Conservation (phyloP, 352 stramenopile genomes). For the Phytophthora cactorum region DNA sequence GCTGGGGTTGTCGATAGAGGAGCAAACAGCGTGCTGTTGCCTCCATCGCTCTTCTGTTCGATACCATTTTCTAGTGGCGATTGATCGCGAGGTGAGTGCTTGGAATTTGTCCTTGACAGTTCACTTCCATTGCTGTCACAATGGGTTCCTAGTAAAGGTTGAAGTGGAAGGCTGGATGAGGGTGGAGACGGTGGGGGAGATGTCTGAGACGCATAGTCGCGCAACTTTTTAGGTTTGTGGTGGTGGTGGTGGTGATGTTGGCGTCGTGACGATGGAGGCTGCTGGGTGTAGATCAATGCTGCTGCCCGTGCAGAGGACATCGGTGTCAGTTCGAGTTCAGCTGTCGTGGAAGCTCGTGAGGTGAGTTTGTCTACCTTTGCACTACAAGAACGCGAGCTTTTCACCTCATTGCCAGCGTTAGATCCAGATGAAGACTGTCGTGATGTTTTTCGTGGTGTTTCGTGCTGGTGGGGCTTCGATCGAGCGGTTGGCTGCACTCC, state of each 20-base stretch:
- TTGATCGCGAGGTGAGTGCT: conserved; percentile 16
- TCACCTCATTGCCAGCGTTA: background rate
- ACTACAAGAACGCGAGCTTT: conserved; percentile 15
- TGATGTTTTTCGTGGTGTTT: conserved; percentile 7
- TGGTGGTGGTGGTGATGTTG: conserved; percentile 25
- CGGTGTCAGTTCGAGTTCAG: conserved; percentile 25
- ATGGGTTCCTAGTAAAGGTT: background rate
- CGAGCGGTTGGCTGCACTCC: conserved; percentile 8
- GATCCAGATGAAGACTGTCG: conserved; percentile 1
- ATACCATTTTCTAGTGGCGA: conserved; percentile 3
- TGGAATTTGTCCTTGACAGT: conserved; percentile 10
- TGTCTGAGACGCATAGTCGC: conserved; percentile 26
- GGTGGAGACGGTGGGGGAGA: conserved; percentile 21
- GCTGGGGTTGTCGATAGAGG: conserved; percentile 20
- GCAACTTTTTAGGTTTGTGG: conserved; percentile 29
- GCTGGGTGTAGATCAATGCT: conserved; percentile 36
- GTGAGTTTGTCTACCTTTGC: conserved; percentile 15
- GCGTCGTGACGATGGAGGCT: conserved; percentile 13
- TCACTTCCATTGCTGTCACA: conserved; percentile 11
- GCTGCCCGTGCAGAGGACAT: conserved; percentile 41
- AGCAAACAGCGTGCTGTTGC: conserved; percentile 13
- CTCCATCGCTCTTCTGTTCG: conserved; percentile 6
- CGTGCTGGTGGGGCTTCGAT: background rate
- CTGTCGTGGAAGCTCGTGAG: background rate
- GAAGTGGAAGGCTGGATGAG: background rate